Percentiles rank a stretch among this genome's conserved stretches.
These are phyloP conservation scores for Psidium friedrichsthalianum DNA, from an alignment of 345 rosid species.

Conservation along the genomic window DNA sequence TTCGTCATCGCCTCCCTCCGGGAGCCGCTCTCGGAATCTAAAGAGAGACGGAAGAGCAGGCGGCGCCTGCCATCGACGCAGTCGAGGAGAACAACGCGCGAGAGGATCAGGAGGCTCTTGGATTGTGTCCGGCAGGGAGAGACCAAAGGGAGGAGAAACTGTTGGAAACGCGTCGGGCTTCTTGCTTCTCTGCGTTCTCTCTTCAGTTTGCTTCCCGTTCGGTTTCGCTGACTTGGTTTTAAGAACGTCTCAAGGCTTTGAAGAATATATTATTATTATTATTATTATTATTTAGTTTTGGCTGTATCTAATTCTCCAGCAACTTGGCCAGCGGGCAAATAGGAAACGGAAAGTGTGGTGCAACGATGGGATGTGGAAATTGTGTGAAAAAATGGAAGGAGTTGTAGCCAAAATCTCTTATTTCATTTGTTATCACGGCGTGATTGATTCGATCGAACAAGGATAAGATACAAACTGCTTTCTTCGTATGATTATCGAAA, in stretches of 20 bases:
- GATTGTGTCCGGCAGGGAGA: background rate
- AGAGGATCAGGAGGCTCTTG: background rate
- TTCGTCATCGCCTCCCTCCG: background rate
- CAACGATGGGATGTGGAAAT: background rate
- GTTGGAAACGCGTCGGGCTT: background rate
- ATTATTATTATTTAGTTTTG: background rate
- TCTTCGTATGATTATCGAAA: too few relatives aligned
- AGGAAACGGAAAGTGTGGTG: background rate
- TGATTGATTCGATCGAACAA: background rate
- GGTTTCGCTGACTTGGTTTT: background rate
- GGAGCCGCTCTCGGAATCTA: background rate
- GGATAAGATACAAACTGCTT: background rate
- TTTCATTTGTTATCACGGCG: background rate
- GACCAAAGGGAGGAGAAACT: background rate
- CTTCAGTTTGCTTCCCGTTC: background rate
- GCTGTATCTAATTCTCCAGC: background rate
- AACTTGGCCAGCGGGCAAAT: background rate
- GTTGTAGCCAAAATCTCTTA: background rate
- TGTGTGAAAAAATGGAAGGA: background rate
- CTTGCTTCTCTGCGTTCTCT: background rate
- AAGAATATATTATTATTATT: background rate
- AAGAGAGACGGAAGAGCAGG: background rate
- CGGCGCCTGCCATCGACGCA: background rate
- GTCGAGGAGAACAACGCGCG: background rate
- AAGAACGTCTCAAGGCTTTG: background rate